phyloP scores from a whole-genome alignment of 1,284 basidiomycete genomes.

The Boletus sp. region DNA sequence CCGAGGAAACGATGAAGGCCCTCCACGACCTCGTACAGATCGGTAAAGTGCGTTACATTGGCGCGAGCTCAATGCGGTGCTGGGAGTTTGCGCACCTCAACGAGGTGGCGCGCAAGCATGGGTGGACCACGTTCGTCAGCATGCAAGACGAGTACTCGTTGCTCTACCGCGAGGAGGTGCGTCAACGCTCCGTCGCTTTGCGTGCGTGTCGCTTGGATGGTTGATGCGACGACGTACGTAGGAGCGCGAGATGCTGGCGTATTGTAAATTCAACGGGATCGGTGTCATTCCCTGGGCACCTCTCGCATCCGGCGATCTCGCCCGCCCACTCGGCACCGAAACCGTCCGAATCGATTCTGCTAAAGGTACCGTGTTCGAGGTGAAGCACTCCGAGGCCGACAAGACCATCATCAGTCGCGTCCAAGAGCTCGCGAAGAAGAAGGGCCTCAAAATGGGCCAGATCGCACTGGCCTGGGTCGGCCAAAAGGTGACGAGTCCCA shows the following conservation, averaged over 20 bases:
- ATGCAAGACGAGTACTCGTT: constrained; percentile 43
- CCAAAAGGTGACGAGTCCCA: constrained; percentile 38
- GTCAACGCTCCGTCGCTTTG: background rate
- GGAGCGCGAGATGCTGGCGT: constrained; percentile 49
- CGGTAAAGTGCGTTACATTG: constrained; percentile 45
- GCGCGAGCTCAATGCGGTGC: constrained; percentile 41
- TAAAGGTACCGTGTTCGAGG: constrained; percentile 32
- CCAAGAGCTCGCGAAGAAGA: constrained; percentile 39
- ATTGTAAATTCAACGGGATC: constrained; percentile 45
- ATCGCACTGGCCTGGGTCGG: constrained; percentile 40
- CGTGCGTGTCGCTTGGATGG: no score
- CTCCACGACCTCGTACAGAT: constrained; percentile 41
- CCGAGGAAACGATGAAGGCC: constrained; percentile 45
- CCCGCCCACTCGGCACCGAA: constrained; percentile 34
- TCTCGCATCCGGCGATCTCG: constrained; percentile 38
- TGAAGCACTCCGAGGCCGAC: constrained; percentile 30
- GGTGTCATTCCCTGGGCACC: constrained; percentile 43
- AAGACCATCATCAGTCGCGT: constrained; percentile 39
- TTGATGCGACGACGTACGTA: no score
- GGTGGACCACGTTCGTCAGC: constrained; percentile 39
- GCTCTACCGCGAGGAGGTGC: constrained; percentile 40
- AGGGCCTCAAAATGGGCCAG: constrained; percentile 38
- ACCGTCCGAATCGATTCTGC: constrained; percentile 21
- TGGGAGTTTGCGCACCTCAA: constrained; percentile 44
- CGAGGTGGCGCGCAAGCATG: constrained; percentile 34